phyloP scores from a whole-genome alignment of 208 protist genomes.

The Leishmania mexicana region DNA sequence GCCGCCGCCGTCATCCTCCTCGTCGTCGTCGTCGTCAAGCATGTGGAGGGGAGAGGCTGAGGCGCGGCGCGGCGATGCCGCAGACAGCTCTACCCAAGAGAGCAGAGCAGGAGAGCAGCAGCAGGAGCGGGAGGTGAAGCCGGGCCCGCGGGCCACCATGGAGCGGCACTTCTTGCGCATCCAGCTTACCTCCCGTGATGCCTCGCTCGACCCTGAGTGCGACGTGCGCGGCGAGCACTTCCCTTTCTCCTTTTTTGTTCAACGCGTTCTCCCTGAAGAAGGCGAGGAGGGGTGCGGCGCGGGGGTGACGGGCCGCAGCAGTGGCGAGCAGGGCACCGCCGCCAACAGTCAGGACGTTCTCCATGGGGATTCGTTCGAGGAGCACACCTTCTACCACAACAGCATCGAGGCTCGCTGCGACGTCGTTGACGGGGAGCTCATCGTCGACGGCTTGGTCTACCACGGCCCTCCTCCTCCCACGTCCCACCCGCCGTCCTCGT shows the following conservation, averaged over 20 bases:
- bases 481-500: neutral
- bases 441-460: slow-evolving; percentile 72
- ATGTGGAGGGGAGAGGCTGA: neutral
- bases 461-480: slow-evolving; percentile 39
- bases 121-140: neutral
- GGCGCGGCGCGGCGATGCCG: neutral
- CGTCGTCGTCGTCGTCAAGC: neutral
- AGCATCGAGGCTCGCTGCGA: slow-evolving; percentile 79
- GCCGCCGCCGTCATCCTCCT: slow-evolving; percentile 30
- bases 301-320: neutral
- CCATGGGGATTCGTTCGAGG: slow-evolving; percentile 26
- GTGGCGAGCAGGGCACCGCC: neutral
- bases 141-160: slow-evolving; percentile 6
- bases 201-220: slow-evolving; percentile 86
- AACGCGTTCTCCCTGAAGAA: slow-evolving; percentile 28
- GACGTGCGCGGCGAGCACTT: slow-evolving; percentile 87
- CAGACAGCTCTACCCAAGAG: neutral
- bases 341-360: neutral
- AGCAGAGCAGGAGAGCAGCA: neutral
- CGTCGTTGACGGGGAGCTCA: slow-evolving; percentile 80
- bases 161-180: slow-evolving; percentile 79
- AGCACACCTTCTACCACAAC: slow-evolving; percentile 60
- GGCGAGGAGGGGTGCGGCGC: neutral
- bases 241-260: slow-evolving; percentile 86
- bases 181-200: slow-evolving; percentile 78